phyloP scores from a whole-genome alignment of 441 rosid genomes.

The Hura crepitans region DNA sequence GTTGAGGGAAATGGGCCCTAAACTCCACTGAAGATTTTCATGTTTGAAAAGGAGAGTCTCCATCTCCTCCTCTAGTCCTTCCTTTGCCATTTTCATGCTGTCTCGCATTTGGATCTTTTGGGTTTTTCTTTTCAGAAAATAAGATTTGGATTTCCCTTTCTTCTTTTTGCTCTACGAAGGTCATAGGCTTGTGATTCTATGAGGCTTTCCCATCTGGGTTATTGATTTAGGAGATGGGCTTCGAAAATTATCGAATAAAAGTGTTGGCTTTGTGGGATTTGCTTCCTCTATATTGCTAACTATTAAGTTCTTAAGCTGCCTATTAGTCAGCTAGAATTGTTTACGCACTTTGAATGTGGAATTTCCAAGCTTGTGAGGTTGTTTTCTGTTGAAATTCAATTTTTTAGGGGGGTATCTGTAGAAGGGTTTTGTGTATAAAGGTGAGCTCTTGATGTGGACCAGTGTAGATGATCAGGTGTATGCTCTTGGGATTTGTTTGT shows the following conservation, averaged over 20 bases:
- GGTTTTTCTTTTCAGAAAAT: constrained; percentile 19
- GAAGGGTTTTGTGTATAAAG: neutral
- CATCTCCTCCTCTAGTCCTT: constrained; percentile 30
- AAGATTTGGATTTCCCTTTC: constrained; percentile 21
- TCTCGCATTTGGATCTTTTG: constrained; percentile 36
- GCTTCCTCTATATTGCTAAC: neutral
- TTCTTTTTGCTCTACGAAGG: constrained; percentile 7
- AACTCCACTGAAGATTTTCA: constrained; percentile 49
- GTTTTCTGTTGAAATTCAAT: constrained; percentile 15
- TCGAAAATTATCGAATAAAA: constrained; percentile 22
- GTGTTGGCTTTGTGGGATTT: constrained; percentile 22
- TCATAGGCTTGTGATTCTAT: constrained; percentile 14
- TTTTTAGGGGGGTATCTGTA: neutral
- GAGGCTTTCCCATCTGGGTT: constrained; percentile 27
- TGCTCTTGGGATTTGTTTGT: constrained; percentile 22
- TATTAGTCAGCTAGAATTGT: constrained; percentile 17
- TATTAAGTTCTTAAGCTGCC: constrained; percentile 4
- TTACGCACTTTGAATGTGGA: constrained; percentile 10
- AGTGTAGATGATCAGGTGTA: constrained; percentile 13
- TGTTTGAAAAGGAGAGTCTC: constrained; percentile 32
- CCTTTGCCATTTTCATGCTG: constrained; percentile 39
- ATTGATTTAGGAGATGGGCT: constrained; percentile 32
- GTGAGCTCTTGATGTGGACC: constrained; percentile 14
- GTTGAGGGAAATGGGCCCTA: constrained; percentile 60
- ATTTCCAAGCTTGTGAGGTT: constrained; percentile 18